phyloP scores from a whole-genome alignment of 148 eudicot genomes.

The Arbutus unedo region DNA sequence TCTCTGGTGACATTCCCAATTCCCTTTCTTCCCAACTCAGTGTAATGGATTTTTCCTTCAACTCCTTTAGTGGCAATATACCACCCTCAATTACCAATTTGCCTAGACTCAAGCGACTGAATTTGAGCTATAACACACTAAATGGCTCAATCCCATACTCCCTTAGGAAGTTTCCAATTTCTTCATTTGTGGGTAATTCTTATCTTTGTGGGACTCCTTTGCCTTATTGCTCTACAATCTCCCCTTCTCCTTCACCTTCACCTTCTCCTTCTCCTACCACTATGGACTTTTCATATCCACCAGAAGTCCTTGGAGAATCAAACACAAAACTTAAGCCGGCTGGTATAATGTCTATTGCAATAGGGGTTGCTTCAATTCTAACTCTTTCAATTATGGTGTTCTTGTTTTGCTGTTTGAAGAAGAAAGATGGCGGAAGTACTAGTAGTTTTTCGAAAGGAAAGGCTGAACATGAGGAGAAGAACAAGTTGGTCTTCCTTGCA shows the following conservation, averaged over 20 bases:
- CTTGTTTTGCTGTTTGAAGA: slow-evolving; percentile 54
- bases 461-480: slow-evolving; percentile 48
- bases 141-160: slow-evolving; percentile 62
- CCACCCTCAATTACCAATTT: slow-evolving; percentile 49
- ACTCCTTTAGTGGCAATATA: slow-evolving; percentile 58
- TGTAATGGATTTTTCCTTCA: slow-evolving; percentile 61
- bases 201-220: slow-evolving; percentile 74
- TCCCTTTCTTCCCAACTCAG: slow-evolving; percentile 44
- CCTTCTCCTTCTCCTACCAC: slow-evolving; percentile 14
- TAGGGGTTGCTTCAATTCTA: slow-evolving; percentile 37
- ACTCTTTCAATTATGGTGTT: slow-evolving; percentile 29
- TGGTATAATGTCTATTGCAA: slow-evolving; percentile 44
- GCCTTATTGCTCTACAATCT: slow-evolving; percentile 35
- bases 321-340: slow-evolving; percentile 39
- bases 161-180: slow-evolving; percentile 51
- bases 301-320: slow-evolving; percentile 17
- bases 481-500: slow-evolving; percentile 72
- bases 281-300: slow-evolving; percentile 22
- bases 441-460: slow-evolving; percentile 32
- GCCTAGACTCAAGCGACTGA: slow-evolving; percentile 45
- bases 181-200: slow-evolving; percentile 70
- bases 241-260: slow-evolving; percentile 32
- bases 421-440: slow-evolving; percentile 18
- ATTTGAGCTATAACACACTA: slow-evolving; percentile 65
- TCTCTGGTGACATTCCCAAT: slow-evolving; percentile 58